These are phyloP conservation scores for Parietaria judaica DNA, from an alignment of 306 rosid genomes.

Conservation along the genomic window DNA sequence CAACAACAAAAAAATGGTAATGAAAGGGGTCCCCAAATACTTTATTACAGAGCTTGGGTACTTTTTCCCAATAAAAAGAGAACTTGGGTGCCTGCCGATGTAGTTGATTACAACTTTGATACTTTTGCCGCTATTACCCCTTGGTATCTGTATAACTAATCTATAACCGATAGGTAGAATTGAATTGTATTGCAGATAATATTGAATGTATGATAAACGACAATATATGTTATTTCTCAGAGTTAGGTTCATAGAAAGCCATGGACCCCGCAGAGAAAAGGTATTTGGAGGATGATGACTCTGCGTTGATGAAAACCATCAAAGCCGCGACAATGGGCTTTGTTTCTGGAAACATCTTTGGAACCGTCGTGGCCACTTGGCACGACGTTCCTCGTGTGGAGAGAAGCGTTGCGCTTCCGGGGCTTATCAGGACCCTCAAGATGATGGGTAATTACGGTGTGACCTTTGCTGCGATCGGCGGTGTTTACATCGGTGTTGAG, in stretches of 20 bases:
- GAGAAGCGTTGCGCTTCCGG: slow-evolving; percentile 90
- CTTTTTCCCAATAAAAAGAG: too few species aligned
- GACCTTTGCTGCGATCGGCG: slow-evolving; percentile 96
- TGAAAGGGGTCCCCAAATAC: too few species aligned
- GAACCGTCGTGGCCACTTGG: slow-evolving; percentile 89
- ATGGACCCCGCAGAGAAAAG: slow-evolving; percentile 76
- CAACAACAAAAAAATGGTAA: too few species aligned
- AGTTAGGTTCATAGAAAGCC: slow-evolving; percentile 23
- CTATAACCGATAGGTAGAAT: too few species aligned
- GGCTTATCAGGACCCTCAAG: slow-evolving; percentile 78
- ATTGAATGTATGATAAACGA: neutral
- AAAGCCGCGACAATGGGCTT: slow-evolving; percentile 90
- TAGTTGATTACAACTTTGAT: neutral
- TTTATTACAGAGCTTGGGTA: too few species aligned
- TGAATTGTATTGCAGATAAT: neutral
- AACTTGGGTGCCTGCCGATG: too few species aligned
- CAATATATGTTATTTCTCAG: slow-evolving; percentile 6
- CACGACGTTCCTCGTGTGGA: slow-evolving; percentile 94
- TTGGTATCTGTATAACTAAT: too few species aligned
- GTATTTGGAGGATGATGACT: slow-evolving; percentile 89
- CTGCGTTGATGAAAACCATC: slow-evolving; percentile 52
- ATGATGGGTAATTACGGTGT: slow-evolving; percentile 86
- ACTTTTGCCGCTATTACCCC: too few species aligned
- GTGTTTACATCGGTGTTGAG: slow-evolving; percentile 87
- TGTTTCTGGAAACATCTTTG: slow-evolving; percentile 73